These are phyloP conservation scores for Cucumis melo DNA, from an alignment of 306 rosid species.

Conservation along the genomic window DNA sequence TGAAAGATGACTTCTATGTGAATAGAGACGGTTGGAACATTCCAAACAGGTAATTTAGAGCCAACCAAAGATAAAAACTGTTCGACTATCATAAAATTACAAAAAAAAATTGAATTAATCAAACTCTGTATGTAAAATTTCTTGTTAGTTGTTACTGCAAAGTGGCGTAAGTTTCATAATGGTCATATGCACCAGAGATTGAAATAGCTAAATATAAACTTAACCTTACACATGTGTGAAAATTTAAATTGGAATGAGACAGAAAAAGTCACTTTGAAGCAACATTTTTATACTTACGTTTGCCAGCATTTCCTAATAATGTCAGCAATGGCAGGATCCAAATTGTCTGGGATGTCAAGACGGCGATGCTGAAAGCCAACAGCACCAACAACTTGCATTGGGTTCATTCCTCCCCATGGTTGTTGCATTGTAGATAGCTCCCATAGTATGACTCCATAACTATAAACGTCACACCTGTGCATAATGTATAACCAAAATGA, in stretches of 20 bases:
- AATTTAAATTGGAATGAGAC: not conserved
- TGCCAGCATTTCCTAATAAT: constrained; percentile 85
- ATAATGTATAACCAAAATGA: not conserved
- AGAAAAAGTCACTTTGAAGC: not conserved
- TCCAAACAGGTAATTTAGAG: not conserved
- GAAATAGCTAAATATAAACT: not conserved
- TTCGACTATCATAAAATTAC: not conserved
- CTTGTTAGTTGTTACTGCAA: not conserved
- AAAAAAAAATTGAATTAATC: not conserved
- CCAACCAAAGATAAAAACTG: not conserved
- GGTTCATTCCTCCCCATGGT: constrained; percentile 99
- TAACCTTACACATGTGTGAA: not conserved
- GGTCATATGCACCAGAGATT: not conserved
- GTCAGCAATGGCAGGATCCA: constrained; percentile 68
- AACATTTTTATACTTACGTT: constrained; percentile 46
- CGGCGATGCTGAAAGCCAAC: constrained; percentile 99
- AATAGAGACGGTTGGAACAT: not conserved
- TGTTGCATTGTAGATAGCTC: constrained; percentile 85
- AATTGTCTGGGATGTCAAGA: constrained; percentile 77
- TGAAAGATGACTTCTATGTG: not conserved
- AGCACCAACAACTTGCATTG: constrained; percentile 99
- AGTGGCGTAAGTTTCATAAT: not conserved
- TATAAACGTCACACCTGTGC: constrained; percentile 80
- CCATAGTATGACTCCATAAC: constrained; percentile 97
- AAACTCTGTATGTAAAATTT: not conserved